A percentile compares a stretch with the other conserved stretches of the same genome.
Evolutionary conservation across 2,329 filamentous ascomycete species (phyloP).

Genomic region (Trichoderma koningii): DNA sequence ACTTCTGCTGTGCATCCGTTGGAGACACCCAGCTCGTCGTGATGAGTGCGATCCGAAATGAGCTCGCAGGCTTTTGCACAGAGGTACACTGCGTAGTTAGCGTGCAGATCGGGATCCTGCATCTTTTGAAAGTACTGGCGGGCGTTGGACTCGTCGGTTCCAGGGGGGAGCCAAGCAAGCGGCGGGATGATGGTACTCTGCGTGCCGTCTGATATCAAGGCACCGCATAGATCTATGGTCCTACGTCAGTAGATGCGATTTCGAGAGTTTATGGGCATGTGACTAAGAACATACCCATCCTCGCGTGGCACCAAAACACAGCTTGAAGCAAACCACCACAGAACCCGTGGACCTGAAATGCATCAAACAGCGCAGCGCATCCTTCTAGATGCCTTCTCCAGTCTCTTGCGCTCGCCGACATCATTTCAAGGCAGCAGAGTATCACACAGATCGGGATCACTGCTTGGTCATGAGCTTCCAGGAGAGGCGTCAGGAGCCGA

Average conservation of each 20-base stretch:
- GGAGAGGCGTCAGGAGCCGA: slow-evolving; percentile 10
- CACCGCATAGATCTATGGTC: slow-evolving; percentile 5
- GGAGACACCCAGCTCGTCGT: slow-evolving; percentile 49
- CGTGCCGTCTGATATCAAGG: slow-evolving; percentile 12
- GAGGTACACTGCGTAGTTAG: slow-evolving; percentile 61
- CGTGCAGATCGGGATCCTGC: slow-evolving; percentile 54
- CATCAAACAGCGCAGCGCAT: slow-evolving; percentile 16
- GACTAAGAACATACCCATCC: neutral
- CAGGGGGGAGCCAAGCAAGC: slow-evolving; percentile 8
- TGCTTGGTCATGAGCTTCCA: slow-evolving; percentile 18
- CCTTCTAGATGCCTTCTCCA: slow-evolving; percentile 16
- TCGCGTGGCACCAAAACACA: slow-evolving; percentile 19
- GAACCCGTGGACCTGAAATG: slow-evolving; percentile 15
- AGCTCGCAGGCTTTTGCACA: slow-evolving; percentile 55
- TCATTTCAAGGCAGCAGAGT: slow-evolving; percentile 21
- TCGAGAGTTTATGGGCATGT: neutral
- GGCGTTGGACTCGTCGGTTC: neutral
- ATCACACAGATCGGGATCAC: slow-evolving; percentile 19
- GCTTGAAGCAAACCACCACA: slow-evolving; percentile 12
- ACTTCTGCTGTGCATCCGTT: slow-evolving; percentile 46
- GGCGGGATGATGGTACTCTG: slow-evolving; percentile 13
- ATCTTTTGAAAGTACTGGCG: neutral
- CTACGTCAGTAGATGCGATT: neutral
- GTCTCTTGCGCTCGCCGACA: slow-evolving; percentile 19
- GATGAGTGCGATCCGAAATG: slow-evolving; percentile 51